Conservation (phyloP, 2,329 filamentous ascomycete genomes). For the Talaromyces piceae region DNA sequence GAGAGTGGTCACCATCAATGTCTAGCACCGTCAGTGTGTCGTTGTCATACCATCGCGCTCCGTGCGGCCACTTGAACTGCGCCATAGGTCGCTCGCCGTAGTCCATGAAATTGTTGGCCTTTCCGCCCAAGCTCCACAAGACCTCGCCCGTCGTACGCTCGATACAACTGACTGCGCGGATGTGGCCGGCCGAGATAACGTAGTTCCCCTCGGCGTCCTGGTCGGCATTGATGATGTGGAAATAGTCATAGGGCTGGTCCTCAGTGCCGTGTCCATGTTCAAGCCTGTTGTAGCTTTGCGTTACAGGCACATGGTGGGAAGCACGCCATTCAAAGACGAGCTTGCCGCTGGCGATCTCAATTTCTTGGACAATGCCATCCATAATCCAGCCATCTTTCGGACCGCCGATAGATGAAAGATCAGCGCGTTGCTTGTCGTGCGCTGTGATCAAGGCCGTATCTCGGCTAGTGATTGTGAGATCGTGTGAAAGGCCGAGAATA, state of each 20-base stretch:
- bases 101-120: conserved; percentile 5
- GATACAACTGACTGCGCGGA: conserved; percentile 42
- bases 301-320: conserved; percentile 35
- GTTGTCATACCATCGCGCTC: conserved; percentile 16
- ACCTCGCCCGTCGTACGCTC: conserved; percentile 40
- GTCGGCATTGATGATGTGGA: conserved; percentile 51
- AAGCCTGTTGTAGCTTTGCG: conserved; percentile 16
- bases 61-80: conserved; percentile 9
- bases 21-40: conserved; percentile 32
- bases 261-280: conserved; percentile 15
- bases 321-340: conserved; percentile 43
- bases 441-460: conserved; percentile 38
- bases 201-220: conserved; percentile 47
- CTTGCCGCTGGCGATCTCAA: conserved; percentile 35
- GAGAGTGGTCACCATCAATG: conserved; percentile 19
- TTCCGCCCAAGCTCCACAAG: conserved; percentile 45
- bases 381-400: conserved; percentile 32
- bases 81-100: not conserved
- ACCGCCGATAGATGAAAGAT: conserved; percentile 34
- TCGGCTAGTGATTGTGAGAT: conserved; percentile 37
- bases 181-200: conserved; percentile 46
- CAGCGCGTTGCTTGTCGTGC: conserved; percentile 31
- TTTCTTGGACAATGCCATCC: conserved; percentile 40
- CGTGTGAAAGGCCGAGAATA: conserved; percentile 32
- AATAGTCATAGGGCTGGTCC: conserved; percentile 43